Conservation (phyloP, 495 filamentous ascomycete species). For the Talaromyces liani region DNA sequence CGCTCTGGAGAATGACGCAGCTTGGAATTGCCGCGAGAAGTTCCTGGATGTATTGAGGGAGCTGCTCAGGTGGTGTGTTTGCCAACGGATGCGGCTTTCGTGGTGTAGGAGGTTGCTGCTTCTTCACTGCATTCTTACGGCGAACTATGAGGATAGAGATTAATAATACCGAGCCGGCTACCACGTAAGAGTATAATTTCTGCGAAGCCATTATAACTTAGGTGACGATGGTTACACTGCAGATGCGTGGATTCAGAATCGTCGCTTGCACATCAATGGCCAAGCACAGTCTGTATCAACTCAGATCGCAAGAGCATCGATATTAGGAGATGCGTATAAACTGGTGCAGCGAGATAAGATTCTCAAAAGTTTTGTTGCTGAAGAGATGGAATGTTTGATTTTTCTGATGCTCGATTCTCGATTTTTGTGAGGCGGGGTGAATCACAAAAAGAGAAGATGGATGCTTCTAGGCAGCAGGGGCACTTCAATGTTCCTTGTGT, state of each 20-base stretch:
- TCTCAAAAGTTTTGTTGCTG: neutral
- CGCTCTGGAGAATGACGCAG: slow-evolving; percentile 14
- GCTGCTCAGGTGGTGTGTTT: slow-evolving; percentile 4
- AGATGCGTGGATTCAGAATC: neutral
- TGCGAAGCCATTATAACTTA: neutral
- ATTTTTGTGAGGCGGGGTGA: neutral
- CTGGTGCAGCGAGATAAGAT: neutral
- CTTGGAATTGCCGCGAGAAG: slow-evolving; percentile 12
- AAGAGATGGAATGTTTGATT: neutral
- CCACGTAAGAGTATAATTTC: slow-evolving; percentile 2
- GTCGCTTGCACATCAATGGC: neutral
- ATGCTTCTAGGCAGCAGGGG: neutral
- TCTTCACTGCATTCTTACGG: neutral
- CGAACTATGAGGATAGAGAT: slow-evolving; percentile 2
- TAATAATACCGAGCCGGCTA: slow-evolving; percentile 5
- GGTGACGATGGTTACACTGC: neutral
- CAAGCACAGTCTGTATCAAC: neutral
- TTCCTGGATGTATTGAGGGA: slow-evolving; percentile 8
- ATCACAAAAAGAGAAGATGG: neutral
- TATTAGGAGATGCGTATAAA: neutral
- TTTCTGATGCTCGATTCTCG: neutral
- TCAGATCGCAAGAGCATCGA: neutral
- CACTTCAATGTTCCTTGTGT: neutral
- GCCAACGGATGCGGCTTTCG: slow-evolving; percentile 5
- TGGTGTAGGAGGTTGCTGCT: neutral